These are phyloP conservation scores for Boletus speciosus DNA, from an alignment of 768 basidiomycete species.

Conservation along the genomic window DNA sequence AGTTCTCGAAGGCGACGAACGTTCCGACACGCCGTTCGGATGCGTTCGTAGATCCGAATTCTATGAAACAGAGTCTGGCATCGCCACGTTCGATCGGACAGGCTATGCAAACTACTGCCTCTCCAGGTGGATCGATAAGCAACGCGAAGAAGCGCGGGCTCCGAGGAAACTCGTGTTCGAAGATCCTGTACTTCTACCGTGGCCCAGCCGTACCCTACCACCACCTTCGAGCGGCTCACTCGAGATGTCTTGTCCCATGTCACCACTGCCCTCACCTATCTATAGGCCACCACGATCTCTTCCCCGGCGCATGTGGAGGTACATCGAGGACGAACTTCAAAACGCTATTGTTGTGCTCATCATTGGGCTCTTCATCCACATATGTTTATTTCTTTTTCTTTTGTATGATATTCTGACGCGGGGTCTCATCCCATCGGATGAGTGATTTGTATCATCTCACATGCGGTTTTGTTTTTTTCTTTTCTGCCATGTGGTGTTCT, in stretches of 20 bases:
- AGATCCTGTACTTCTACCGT: slow-evolving; percentile 16
- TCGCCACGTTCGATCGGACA: slow-evolving; percentile 23
- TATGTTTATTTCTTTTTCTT: slow-evolving; percentile 26
- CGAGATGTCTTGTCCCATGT: not conserved
- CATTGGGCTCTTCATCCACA: slow-evolving; percentile 26
- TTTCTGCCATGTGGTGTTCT: slow-evolving; percentile 11
- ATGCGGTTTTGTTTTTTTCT: not conserved
- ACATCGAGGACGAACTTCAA: slow-evolving; percentile 26
- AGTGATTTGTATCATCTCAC: slow-evolving; percentile 8
- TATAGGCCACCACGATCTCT: slow-evolving; percentile 9
- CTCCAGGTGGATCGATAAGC: slow-evolving; percentile 26
- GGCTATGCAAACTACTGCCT: slow-evolving; percentile 28
- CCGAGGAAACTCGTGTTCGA: slow-evolving; percentile 22
- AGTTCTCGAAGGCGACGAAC: slow-evolving; percentile 14
- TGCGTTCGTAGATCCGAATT: slow-evolving; percentile 22
- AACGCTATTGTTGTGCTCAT: slow-evolving; percentile 26
- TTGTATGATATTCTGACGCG: slow-evolving; percentile 30
- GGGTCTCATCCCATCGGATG: slow-evolving; percentile 25
- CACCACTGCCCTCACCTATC: not conserved
- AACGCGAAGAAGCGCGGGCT: slow-evolving; percentile 17
- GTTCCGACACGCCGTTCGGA: not conserved
- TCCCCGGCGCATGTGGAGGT: slow-evolving; percentile 11
- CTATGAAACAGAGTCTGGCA: slow-evolving; percentile 29
- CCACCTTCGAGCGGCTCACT: not conserved
- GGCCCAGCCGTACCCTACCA: slow-evolving; percentile 20